phyloP scores from a whole-genome alignment of 352 stramenopile genomes.

The Phytophthora niederhauseri region DNA sequence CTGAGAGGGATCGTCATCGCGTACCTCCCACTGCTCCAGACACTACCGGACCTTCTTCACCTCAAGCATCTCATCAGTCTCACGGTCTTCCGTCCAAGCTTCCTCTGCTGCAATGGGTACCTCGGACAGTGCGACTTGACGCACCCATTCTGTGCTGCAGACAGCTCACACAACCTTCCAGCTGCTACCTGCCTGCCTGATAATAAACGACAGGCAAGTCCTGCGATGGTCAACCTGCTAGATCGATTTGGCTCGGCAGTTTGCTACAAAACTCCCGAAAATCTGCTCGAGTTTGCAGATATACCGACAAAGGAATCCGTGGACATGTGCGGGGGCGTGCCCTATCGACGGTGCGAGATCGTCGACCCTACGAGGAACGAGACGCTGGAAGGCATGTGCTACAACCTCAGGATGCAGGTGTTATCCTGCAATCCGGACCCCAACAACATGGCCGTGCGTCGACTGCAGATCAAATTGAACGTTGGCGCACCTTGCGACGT shows the following conservation, averaged over 20 bases:
- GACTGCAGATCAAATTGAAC: constrained; percentile 24
- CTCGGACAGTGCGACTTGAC: constrained; percentile 35
- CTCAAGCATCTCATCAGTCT: constrained; percentile 28
- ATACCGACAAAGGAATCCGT: constrained; percentile 27
- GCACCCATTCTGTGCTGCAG: constrained; percentile 17
- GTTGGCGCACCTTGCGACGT: constrained; percentile 20
- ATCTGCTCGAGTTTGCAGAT: constrained; percentile 28
- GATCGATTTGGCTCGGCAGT: constrained; percentile 10
- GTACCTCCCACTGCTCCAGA: constrained; percentile 20
- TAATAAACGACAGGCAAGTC: constrained; percentile 5
- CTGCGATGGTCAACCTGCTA: constrained; percentile 15
- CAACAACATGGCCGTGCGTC: constrained; percentile 23
- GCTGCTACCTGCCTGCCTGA: constrained; percentile 20
- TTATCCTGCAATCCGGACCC: constrained; percentile 32
- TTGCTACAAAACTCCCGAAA: constrained; percentile 22
- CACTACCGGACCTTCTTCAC: constrained; percentile 29
- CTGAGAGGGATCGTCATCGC: constrained; percentile 35
- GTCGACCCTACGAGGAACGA: constrained; percentile 10
- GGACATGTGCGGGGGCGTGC: constrained; percentile 24
- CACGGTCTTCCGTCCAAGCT: constrained; percentile 19
- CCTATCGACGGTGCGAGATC: constrained; percentile 24
- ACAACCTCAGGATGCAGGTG: constrained; percentile 34
- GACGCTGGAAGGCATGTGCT: constrained; percentile 23
- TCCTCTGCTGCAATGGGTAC: constrained; percentile 45
- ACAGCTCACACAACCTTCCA: constrained; percentile 12